A percentile compares a stretch with the other conserved stretches of the same genome.
Evolutionary conservation across 345 rosid genomes (phyloP).

Genomic region (Euphorbia lathyris): DNA sequence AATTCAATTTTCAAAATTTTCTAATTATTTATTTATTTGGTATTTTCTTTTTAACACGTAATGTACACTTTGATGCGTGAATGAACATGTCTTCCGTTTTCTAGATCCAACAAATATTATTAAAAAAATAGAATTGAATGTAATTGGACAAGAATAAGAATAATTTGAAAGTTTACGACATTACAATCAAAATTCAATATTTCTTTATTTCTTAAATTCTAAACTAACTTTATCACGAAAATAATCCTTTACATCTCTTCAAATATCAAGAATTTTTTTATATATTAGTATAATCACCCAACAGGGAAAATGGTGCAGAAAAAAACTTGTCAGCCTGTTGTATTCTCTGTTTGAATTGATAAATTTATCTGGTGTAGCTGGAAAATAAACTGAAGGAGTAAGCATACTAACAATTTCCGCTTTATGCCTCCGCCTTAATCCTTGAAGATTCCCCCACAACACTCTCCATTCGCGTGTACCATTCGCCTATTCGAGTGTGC

Average conservation of each 20-base stretch:
- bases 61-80: too few relatives aligned
- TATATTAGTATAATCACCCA: not conserved
- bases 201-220: not conserved
- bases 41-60: too few relatives aligned
- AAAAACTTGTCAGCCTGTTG: not conserved
- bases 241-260: not conserved
- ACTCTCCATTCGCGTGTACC: constrained; percentile 73
- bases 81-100: too few relatives aligned
- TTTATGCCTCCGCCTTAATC: constrained; percentile 22
- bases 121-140: too few relatives aligned
- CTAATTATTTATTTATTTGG: too few relatives aligned
- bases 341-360: not conserved
- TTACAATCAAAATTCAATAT: not conserved
- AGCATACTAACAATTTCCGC: not conserved
- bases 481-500: constrained; percentile 75
- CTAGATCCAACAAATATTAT: too few relatives aligned
- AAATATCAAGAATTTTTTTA: not conserved
- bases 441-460: constrained; percentile 64
- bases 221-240: not conserved
- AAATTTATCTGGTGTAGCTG: not conserved
- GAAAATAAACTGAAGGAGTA: not conserved
- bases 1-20: too few relatives aligned
- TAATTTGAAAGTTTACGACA: too few relatives aligned
- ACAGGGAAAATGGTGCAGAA: not conserved
- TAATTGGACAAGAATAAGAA: too few relatives aligned